Evolutionary conservation across 208 protist genomes (phyloP).

Genomic region (Acanthamoeba quina): DNA sequence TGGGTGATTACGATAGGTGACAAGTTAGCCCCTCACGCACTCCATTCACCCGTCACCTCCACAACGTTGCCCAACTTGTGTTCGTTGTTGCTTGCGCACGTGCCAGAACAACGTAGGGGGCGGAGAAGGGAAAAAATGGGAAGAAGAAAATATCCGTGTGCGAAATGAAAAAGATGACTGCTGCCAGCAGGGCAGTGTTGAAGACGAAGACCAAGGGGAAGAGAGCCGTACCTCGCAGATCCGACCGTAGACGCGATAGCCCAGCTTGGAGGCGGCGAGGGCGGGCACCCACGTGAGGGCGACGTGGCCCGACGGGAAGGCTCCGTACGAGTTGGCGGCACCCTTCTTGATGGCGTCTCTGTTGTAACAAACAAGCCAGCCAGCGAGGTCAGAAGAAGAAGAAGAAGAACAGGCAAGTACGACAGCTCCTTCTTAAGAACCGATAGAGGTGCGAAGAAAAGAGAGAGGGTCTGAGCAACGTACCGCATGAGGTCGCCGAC

Average conservation of each 20-base stretch:
- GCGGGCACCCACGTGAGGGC: conserved; percentile 13
- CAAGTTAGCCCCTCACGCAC: too few species aligned
- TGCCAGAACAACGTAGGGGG: too few species aligned
- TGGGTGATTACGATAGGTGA: neutral
- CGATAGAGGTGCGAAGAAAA: neutral
- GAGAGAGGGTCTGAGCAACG: neutral
- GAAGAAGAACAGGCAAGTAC: too few species aligned
- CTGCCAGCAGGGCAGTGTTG: too few species aligned
- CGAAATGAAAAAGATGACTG: too few species aligned
- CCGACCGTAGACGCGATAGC: conserved; percentile 29
- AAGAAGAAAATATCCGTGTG: too few species aligned
- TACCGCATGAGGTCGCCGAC: conserved; percentile 21
- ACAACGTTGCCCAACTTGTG: too few species aligned
- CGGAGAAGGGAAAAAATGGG: too few species aligned
- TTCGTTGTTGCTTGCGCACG: too few species aligned
- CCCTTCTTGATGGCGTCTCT: conserved; percentile 41
- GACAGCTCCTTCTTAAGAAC: neutral
- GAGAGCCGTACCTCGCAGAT: conserved; percentile 35
- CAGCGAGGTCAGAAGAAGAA: neutral
- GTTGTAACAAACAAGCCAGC: neutral
- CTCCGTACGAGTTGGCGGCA: conserved; percentile 20
- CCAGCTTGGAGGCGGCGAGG: conserved; percentile 31
- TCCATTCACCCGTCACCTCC: too few species aligned
- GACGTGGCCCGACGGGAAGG: conserved; percentile 9
- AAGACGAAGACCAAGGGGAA: too few species aligned